phyloP scores from a whole-genome alignment of 352 stramenopile species.

The Pythium monospermum region DNA sequence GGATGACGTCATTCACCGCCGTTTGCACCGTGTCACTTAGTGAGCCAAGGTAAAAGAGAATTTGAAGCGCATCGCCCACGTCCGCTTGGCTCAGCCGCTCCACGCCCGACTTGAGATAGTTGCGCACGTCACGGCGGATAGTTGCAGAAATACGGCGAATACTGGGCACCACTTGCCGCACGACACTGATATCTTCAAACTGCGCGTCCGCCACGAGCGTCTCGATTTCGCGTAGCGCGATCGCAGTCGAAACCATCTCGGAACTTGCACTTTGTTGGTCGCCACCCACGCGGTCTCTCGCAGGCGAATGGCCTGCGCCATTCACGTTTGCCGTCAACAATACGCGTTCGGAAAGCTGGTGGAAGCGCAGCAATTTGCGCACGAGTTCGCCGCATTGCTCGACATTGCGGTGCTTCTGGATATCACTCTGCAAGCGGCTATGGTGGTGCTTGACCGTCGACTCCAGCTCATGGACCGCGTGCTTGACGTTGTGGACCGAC shows the following conservation, averaged over 20 bases:
- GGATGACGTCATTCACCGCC: conserved; percentile 78
- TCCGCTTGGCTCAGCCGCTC: conserved; percentile 59
- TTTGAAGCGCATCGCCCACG: conserved; percentile 70
- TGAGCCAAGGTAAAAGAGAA: conserved; percentile 71
- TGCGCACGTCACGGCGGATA: conserved; percentile 52
- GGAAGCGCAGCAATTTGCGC: conserved; percentile 66
- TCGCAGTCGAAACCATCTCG: conserved; percentile 53
- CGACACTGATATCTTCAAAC: conserved; percentile 66
- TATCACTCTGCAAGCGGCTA: conserved; percentile 43
- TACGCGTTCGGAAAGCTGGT: conserved; percentile 54
- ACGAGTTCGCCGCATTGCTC: conserved; percentile 73
- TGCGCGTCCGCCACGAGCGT: conserved; percentile 36
- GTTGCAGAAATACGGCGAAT: conserved; percentile 38
- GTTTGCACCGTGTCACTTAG: conserved; percentile 61
- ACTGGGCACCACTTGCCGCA: conserved; percentile 47
- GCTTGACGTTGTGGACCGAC: conserved; percentile 62
- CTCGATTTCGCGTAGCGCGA: conserved; percentile 77
- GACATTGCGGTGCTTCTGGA: conserved; percentile 76
- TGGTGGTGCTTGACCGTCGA: conserved; percentile 48
- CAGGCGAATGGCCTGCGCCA: conserved; percentile 28
- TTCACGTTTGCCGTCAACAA: conserved; percentile 21
- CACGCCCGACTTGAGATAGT: conserved; percentile 41
- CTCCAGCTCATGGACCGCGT: conserved; percentile 58
- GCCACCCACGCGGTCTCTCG: conserved; percentile 19
- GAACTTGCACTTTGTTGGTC: conserved; percentile 16